Evolutionary conservation across 306 rosid species (phyloP).

Genomic region (Canavalia ensiformis): DNA sequence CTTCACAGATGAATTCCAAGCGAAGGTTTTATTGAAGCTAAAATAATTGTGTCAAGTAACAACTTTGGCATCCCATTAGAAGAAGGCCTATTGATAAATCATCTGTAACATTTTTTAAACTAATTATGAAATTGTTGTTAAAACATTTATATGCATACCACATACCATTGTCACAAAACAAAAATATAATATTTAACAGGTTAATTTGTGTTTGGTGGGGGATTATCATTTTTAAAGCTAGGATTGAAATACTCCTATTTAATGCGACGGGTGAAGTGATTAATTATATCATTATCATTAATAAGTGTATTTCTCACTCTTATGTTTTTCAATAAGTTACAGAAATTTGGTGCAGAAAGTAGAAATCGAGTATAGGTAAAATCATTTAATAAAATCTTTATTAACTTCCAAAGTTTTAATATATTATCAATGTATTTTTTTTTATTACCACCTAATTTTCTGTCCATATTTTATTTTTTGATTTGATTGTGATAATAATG

Average conservation of each 20-base stretch:
- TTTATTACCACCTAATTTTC: too few relatives aligned
- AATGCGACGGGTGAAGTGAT: not conserved
- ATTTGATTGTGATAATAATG: too few relatives aligned
- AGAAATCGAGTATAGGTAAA: not conserved
- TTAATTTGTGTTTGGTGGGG: constrained; percentile 22
- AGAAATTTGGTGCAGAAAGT: not conserved
- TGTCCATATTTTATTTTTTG: too few relatives aligned
- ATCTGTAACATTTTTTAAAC: not conserved
- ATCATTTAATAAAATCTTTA: not conserved
- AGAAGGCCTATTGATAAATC: not conserved
- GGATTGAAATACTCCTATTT: not conserved
- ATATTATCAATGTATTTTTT: too few relatives aligned
- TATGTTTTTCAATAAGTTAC: not conserved
- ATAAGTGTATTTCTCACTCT: not conserved
- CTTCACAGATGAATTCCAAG: not conserved
- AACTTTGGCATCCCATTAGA: not conserved
- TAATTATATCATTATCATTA: not conserved
- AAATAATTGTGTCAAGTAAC: not conserved
- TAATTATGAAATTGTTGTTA: not conserved
- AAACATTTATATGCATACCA: not conserved
- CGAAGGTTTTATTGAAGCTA: not conserved
- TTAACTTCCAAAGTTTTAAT: too few relatives aligned
- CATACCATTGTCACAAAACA: not conserved
- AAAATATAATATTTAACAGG: not conserved
- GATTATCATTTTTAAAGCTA: not conserved